Conservation (phyloP, 2,329 filamentous ascomycete genomes). For the Fusarium stilboides region DNA sequence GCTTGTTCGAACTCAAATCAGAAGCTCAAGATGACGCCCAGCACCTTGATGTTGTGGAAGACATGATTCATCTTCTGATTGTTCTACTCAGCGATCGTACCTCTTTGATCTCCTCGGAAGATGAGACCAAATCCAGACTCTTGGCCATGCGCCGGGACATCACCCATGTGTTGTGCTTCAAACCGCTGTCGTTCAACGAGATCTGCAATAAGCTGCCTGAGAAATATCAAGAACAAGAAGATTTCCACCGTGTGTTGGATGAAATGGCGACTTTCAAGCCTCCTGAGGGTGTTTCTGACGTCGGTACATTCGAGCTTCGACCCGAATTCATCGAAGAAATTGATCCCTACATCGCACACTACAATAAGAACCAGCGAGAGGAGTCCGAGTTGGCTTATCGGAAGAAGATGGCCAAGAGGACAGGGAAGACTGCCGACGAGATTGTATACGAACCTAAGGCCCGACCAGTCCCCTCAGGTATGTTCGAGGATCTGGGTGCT, state of each 20-base stretch:
- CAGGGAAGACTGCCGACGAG: slow-evolving; percentile 83
- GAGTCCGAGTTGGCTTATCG: slow-evolving; percentile 93
- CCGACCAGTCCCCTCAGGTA: slow-evolving; percentile 80
- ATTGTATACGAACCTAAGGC: slow-evolving; percentile 94
- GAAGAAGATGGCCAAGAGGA: slow-evolving; percentile 88
- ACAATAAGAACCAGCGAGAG: slow-evolving; percentile 96
- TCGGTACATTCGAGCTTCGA: slow-evolving; percentile 94
- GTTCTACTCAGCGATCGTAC: slow-evolving; percentile 91
- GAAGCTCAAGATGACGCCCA: slow-evolving; percentile 88
- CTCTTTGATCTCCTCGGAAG: slow-evolving; percentile 78
- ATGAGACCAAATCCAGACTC: slow-evolving; percentile 75
- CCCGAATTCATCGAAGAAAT: slow-evolving; percentile 88
- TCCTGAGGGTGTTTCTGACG: slow-evolving; percentile 92
- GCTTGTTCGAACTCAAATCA: slow-evolving; percentile 80
- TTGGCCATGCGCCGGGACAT: slow-evolving; percentile 89
- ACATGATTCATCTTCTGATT: slow-evolving; percentile 94
- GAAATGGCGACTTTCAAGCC: slow-evolving; percentile 91
- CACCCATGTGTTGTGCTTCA: slow-evolving; percentile 94
- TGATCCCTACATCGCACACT: slow-evolving; percentile 96
- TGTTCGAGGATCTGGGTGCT: slow-evolving; percentile 81
- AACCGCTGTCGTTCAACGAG: slow-evolving; percentile 94
- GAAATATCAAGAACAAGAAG: slow-evolving; percentile 88
- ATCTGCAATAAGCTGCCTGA: slow-evolving; percentile 89
- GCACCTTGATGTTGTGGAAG: slow-evolving; percentile 93
- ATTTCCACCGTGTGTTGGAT: slow-evolving; percentile 86